Conservation (phyloP, 352 stramenopile species). For the Pythium volutum region DNA sequence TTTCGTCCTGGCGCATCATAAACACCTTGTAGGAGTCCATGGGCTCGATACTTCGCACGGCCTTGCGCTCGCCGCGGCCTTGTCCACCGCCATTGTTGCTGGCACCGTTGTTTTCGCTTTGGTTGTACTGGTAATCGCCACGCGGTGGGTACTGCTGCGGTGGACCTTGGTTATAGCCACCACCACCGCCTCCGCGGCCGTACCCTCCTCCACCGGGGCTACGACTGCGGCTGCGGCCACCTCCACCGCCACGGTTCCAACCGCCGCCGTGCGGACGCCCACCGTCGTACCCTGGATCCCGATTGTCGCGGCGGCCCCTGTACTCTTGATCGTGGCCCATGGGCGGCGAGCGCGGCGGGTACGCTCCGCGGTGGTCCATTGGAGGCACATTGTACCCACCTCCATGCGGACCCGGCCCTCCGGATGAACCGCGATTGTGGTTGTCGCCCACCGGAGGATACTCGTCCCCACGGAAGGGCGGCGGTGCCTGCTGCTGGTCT, state of each 20-base stretch:
- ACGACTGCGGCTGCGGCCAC: conserved; percentile 34
- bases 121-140: conserved; percentile 14
- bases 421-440: conserved; percentile 29
- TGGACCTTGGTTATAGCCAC: conserved; percentile 14
- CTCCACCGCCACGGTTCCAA: conserved; percentile 14
- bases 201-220: conserved; percentile 25
- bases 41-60: conserved; percentile 51
- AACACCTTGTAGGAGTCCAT: conserved; percentile 86
- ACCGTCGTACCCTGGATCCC: conserved; percentile 25
- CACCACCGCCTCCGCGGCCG: conserved; percentile 11
- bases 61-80: conserved; percentile 27
- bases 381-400: conserved; percentile 32
- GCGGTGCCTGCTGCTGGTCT: conserved; percentile 25
- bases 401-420: neutral
- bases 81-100: conserved; percentile 13
- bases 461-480: conserved; percentile 45
- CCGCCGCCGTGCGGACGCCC: conserved; percentile 18
- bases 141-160: conserved; percentile 13
- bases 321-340: conserved; percentile 22
- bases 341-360: conserved; percentile 10
- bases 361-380: conserved; percentile 29
- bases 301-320: conserved; percentile 30
- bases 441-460: conserved; percentile 27
- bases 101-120: conserved; percentile 2
- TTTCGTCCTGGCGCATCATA: conserved; percentile 87